phyloP scores from a whole-genome alignment of 306 rosid species.

The Quercus robur region DNA sequence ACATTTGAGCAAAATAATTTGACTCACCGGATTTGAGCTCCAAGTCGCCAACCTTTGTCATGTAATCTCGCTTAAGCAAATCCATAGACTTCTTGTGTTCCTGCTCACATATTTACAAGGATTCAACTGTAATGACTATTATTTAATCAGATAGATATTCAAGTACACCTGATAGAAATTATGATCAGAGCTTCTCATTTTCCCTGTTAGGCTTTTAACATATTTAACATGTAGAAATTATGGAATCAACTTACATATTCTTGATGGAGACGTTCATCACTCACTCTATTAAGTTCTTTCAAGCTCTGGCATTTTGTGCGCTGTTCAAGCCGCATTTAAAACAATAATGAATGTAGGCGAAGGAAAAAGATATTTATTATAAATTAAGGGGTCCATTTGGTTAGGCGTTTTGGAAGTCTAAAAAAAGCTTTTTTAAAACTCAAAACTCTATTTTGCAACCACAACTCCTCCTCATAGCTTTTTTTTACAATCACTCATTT shows the following conservation, averaged over 20 bases:
- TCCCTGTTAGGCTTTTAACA: too few relatives aligned
- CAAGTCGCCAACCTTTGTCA: conserved; percentile 36
- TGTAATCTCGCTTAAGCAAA: conserved; percentile 50
- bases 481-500: not conserved
- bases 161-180: not conserved
- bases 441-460: too few relatives aligned
- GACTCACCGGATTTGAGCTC: conserved; percentile 51
- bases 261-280: conserved; percentile 29
- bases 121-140: not conserved
- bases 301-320: conserved; percentile 44
- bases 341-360: not conserved
- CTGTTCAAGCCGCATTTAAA: conserved; percentile 44
- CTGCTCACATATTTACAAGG: conserved; percentile 28
- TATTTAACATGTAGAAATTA: too few relatives aligned
- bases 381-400: too few relatives aligned
- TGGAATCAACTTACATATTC: conserved; percentile 27
- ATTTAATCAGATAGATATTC: not conserved
- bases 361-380: too few relatives aligned
- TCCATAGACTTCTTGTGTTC: conserved; percentile 38
- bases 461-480: too few relatives aligned
- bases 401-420: accelerated
- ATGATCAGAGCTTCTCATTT: not conserved
- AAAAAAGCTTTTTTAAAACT: too few relatives aligned
- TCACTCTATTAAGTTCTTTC: conserved; percentile 47
- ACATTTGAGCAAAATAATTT: not conserved